A percentile compares a stretch with the other conserved stretches of the same genome.
These are phyloP conservation scores for Cylindrotheca fusiformis DNA, from an alignment of 108 stramenopile genomes.

Conservation along the genomic window DNA sequence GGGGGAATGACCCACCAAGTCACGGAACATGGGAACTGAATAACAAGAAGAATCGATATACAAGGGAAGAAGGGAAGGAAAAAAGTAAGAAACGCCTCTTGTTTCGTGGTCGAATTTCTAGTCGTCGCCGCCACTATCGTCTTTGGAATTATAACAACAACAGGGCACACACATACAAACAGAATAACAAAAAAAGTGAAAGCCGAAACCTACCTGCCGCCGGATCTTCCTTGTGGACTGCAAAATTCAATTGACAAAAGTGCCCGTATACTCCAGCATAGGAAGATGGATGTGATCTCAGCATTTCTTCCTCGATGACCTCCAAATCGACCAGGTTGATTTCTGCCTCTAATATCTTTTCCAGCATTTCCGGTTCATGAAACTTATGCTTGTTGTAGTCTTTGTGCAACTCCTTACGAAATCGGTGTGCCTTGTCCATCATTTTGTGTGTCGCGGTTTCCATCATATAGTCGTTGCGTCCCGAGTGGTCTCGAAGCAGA, in stretches of 20 bases:
- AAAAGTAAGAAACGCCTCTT: not conserved
- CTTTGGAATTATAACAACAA: no score
- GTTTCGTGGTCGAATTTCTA: not conserved
- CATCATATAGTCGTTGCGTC: not conserved
- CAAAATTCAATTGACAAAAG: conserved; percentile 71
- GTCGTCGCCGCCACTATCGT: no score
- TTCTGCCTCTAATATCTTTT: conserved; percentile 24
- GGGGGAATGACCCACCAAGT: conserved; percentile 45
- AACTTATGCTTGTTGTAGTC: not conserved
- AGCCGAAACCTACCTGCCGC: conserved; percentile 31
- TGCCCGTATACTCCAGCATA: conserved; percentile 49
- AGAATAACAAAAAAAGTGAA: not conserved
- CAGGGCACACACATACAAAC: no score
- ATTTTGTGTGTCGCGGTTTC: not conserved
- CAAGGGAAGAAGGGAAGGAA: not conserved
- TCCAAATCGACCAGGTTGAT: conserved; percentile 22
- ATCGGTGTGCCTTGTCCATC: not conserved
- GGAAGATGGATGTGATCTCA: conserved; percentile 5
- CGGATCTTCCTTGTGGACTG: conserved; percentile 63
- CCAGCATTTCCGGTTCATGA: conserved; percentile 8
- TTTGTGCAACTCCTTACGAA: not conserved
- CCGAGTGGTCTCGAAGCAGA: not conserved
- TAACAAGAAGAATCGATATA: no score
- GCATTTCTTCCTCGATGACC: conserved; percentile 12
- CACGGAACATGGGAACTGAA: conserved; percentile 75